Conservation (phyloP, 768 basidiomycete species). For the Pleurotus tuoliensis region DNA sequence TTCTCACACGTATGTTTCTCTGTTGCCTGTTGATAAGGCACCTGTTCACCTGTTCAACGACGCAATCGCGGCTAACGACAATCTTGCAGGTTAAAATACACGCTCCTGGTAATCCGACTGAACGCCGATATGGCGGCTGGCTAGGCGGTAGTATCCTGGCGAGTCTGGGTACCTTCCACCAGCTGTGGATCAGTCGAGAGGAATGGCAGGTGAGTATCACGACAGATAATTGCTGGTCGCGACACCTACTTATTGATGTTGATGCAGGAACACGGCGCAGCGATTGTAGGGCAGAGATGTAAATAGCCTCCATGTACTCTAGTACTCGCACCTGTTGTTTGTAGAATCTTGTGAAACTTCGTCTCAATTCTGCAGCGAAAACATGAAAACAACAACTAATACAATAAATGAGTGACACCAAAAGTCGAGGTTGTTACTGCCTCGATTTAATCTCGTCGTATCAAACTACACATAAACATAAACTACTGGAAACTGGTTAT, state of each 20-base stretch:
- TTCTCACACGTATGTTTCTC: conserved; percentile 69
- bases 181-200: conserved; percentile 91
- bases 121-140: conserved; percentile 92
- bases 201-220: conserved; percentile 74
- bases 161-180: conserved; percentile 96
- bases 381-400: conserved; percentile 5
- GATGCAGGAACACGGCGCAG: conserved; percentile 72
- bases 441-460: neutral
- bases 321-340: no score
- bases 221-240: neutral
- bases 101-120: conserved; percentile 85
- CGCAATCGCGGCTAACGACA: neutral
- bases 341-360: no score
- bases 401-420: conserved; percentile 5
- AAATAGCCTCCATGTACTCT: conserved; percentile 42
- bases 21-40: no score
- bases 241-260: neutral
- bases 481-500: neutral
- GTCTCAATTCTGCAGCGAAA: neutral
- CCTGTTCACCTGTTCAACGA: neutral
- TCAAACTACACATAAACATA: neutral
- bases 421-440: neutral
- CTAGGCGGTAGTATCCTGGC: conserved; percentile 94
- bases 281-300: conserved; percentile 82
- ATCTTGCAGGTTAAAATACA: conserved; percentile 76